A percentile compares a stretch with the other conserved stretches of the same genome.
phyloP scores from a whole-genome alignment of 2,329 filamentous ascomycete genomes.

The Fusarium equiseti region DNA sequence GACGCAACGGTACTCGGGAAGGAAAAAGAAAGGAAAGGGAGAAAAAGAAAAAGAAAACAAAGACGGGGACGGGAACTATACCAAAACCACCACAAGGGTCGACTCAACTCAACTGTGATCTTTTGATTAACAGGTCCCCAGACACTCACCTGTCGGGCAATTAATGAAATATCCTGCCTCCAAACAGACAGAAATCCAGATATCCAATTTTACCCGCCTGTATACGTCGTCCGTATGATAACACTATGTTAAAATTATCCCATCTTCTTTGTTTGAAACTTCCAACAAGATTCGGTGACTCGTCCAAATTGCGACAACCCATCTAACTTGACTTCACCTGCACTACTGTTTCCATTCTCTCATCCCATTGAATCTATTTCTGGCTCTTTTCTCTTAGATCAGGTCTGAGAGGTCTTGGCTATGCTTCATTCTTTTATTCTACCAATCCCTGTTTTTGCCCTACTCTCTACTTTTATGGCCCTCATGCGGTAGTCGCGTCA shows the following conservation, averaged over 20 bases:
- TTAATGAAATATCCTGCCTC: neutral
- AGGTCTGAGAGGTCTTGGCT: constrained; percentile 25
- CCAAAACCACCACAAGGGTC: constrained; percentile 8
- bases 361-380: constrained; percentile 36
- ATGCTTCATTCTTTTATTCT: constrained; percentile 26
- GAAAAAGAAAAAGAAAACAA: constrained; percentile 2
- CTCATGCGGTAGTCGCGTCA: constrained; percentile 24
- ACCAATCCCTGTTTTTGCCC: constrained; percentile 27
- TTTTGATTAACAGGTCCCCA: neutral
- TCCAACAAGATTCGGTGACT: neutral
- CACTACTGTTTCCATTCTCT: constrained; percentile 32
- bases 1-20: constrained; percentile 16
- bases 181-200: neutral
- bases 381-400: constrained; percentile 24
- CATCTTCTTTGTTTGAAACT: constrained; percentile 32
- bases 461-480: constrained; percentile 2
- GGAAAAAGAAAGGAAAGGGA: constrained; percentile 12
- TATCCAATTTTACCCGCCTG: neutral
- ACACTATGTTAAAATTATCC: constrained; percentile 7
- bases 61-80: constrained; percentile 18
- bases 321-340: constrained; percentile 7
- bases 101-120: neutral
- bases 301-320: constrained; percentile 14
- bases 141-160: neutral
- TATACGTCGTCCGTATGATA: neutral